Conservation (phyloP, 768 basidiomycete species). For the Suillus cothurnatus region DNA sequence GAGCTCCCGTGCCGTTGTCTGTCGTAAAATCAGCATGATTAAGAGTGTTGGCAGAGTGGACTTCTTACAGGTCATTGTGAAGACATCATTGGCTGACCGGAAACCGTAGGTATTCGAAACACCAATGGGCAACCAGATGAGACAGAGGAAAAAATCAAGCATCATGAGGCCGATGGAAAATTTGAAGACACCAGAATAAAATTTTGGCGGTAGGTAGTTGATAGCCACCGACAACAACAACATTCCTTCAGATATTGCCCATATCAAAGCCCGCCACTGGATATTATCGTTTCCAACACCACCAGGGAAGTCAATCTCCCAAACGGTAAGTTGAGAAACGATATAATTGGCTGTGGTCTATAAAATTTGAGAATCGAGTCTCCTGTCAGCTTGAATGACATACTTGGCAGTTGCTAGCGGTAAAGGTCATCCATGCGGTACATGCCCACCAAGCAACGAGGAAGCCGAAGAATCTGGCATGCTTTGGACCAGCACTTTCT, state of each 20-base stretch:
- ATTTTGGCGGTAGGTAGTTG: conserved; percentile 81
- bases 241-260: conserved; percentile 78
- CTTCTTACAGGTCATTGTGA: conserved; percentile 75
- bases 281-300: conserved; percentile 69
- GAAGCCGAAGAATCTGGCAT: conserved; percentile 86
- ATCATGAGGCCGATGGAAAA: conserved; percentile 74
- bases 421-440: conserved; percentile 96
- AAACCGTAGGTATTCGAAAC: conserved; percentile 90
- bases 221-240: conserved; percentile 73
- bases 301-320: conserved; percentile 82
- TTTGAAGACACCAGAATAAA: conserved; percentile 78
- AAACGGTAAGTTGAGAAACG: conserved; percentile 80
- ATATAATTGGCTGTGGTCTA: conserved; percentile 90
- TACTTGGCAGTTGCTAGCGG: conserved; percentile 87
- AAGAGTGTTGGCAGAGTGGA: conserved; percentile 33
- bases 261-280: conserved; percentile 85
- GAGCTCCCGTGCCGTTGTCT: conserved; percentile 91
- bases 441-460: conserved; percentile 92
- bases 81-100: conserved; percentile 79
- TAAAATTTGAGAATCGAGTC: conserved; percentile 3
- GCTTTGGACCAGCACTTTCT: conserved; percentile 86
- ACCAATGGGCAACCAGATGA: conserved; percentile 93
- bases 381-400: conserved; percentile 16
- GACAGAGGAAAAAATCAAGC: conserved; percentile 84
- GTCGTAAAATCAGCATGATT: conserved; percentile 9